Percentiles rank a stretch among this genome's conserved stretches.
phyloP scores from a whole-genome alignment of 352 stramenopile species.

The Phytophthora meadii region DNA sequence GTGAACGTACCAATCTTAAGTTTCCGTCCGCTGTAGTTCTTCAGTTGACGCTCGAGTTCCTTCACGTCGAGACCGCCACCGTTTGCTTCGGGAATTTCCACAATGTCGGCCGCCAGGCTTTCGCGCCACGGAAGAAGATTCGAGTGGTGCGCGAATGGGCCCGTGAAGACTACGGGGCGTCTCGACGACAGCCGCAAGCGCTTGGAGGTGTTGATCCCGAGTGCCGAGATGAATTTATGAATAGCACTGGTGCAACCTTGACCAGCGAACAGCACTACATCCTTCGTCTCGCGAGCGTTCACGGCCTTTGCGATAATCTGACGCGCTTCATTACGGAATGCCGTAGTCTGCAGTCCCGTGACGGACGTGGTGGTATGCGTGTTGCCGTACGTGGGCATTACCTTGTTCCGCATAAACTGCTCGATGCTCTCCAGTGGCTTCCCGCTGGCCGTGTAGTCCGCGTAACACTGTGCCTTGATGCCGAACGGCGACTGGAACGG shows the following conservation, averaged over 20 bases:
- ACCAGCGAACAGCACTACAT: slow-evolving; percentile 96
- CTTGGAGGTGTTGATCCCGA: slow-evolving; percentile 56
- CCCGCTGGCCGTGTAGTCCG: slow-evolving; percentile 95
- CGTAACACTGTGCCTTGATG: slow-evolving; percentile 89
- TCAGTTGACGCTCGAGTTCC: slow-evolving; percentile 59
- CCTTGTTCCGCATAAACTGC: slow-evolving; percentile 85
- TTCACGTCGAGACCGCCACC: slow-evolving; percentile 61
- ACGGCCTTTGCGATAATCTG: slow-evolving; percentile 92
- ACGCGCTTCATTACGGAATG: slow-evolving; percentile 95
- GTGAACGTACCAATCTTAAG: slow-evolving; percentile 92
- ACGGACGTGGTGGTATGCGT: slow-evolving; percentile 94
- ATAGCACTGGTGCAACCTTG: slow-evolving; percentile 88
- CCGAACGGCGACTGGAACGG: slow-evolving; percentile 78
- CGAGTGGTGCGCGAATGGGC: slow-evolving; percentile 97
- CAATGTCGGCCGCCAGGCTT: slow-evolving; percentile 74
- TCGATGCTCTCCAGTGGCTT: slow-evolving; percentile 92
- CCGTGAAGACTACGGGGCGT: slow-evolving; percentile 90
- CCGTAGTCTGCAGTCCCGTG: slow-evolving; percentile 86
- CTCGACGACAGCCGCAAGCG: slow-evolving; percentile 22
- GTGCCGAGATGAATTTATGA: slow-evolving; percentile 76
- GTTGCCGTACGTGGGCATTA: slow-evolving; percentile 96
- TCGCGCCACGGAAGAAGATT: slow-evolving; percentile 98
- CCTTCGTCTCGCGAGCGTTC: slow-evolving; percentile 85
- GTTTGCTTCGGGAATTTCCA: slow-evolving; percentile 70
- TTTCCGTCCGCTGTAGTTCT: slow-evolving; percentile 51